Evolutionary conservation across 805 yeast genomes (phyloP).

Genomic region (Isabelozyma pseudorhagii): DNA sequence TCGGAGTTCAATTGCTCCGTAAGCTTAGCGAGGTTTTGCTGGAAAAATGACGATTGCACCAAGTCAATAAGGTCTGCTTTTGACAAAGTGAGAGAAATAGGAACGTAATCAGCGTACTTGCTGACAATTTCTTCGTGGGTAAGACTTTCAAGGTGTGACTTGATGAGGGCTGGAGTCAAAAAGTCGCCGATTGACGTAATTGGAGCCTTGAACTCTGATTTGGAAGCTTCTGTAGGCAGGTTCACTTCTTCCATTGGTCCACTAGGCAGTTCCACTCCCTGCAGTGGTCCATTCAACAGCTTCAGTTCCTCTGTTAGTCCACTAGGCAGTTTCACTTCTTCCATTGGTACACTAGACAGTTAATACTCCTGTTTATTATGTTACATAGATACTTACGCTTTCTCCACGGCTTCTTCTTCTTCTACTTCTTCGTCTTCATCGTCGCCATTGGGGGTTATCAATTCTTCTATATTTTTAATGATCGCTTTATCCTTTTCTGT

Average conservation of each 20-base stretch:
- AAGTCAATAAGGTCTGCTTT: conserved; percentile 39
- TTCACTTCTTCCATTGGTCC: no score
- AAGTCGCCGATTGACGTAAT: conserved; percentile 31
- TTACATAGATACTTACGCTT: conserved; percentile 13
- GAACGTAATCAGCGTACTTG: conserved; percentile 37
- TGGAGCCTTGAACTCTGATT: conserved; percentile 14
- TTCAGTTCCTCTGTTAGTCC: no score
- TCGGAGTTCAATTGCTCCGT: conserved; percentile 36
- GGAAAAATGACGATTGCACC: conserved; percentile 48
- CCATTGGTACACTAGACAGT: no score
- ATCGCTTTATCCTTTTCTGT: conserved; percentile 56
- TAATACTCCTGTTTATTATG: not conserved
- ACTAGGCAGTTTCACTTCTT: no score
- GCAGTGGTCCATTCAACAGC: no score
- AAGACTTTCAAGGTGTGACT: conserved; percentile 26
- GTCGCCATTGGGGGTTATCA: conserved; percentile 39
- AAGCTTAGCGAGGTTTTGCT: conserved; percentile 39
- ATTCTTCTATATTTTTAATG: conserved; percentile 43
- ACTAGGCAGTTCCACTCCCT: no score
- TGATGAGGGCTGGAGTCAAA: conserved; percentile 27
- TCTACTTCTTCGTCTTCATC: conserved; percentile 21
- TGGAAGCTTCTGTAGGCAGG: not conserved
- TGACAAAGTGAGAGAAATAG: conserved; percentile 34
- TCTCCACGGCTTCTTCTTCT: conserved; percentile 5
- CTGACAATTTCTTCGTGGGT: conserved; percentile 32